A percentile compares a stretch with the other conserved stretches of the same genome.
Conservation (phyloP, 352 stramenopile genomes). For the Phytophthora meadii region DNA sequence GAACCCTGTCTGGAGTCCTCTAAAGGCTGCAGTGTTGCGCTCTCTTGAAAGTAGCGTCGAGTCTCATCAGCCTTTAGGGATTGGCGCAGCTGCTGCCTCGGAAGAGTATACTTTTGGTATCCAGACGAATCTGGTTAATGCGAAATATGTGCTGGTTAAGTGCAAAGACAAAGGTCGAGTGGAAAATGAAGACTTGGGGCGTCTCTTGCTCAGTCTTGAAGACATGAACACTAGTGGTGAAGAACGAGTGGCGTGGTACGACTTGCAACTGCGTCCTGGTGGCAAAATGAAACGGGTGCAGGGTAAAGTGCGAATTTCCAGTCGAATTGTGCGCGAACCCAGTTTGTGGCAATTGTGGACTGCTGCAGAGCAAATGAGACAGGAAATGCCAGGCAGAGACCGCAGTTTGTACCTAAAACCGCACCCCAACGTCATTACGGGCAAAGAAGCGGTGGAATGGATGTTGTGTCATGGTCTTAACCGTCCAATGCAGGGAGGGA, state of each 20-base stretch:
- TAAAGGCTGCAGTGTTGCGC: conserved; percentile 82
- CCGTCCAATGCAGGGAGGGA: conserved; percentile 81
- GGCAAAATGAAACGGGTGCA: conserved; percentile 88
- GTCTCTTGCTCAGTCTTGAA: conserved; percentile 80
- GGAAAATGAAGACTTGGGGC: conserved; percentile 82
- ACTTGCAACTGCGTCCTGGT: conserved; percentile 80
- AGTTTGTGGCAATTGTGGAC: conserved; percentile 87
- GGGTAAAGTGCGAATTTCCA: conserved; percentile 84
- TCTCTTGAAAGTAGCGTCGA: conserved; percentile 82
- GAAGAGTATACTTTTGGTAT: conserved; percentile 91
- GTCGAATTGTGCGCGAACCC: conserved; percentile 84
- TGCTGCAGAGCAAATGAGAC: conserved; percentile 84
- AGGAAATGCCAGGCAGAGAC: conserved; percentile 73
- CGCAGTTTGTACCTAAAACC: conserved; percentile 87
- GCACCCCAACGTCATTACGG: conserved; percentile 80
- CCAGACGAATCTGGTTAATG: conserved; percentile 71
- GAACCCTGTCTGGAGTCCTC: conserved; percentile 83
- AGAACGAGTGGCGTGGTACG: conserved; percentile 86
- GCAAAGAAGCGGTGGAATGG: conserved; percentile 84
- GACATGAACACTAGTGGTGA: conserved; percentile 86
- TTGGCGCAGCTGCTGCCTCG: conserved; percentile 77
- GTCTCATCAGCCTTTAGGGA: conserved; percentile 86
- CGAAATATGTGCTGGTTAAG: conserved; percentile 87
- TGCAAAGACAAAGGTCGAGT: conserved; percentile 91
- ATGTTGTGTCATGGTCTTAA: conserved; percentile 89